A percentile compares a stretch with the other conserved stretches of the same genome.
phyloP scores from a whole-genome alignment of 176 grass and related monocot species.

The Pontederia crassipes region DNA sequence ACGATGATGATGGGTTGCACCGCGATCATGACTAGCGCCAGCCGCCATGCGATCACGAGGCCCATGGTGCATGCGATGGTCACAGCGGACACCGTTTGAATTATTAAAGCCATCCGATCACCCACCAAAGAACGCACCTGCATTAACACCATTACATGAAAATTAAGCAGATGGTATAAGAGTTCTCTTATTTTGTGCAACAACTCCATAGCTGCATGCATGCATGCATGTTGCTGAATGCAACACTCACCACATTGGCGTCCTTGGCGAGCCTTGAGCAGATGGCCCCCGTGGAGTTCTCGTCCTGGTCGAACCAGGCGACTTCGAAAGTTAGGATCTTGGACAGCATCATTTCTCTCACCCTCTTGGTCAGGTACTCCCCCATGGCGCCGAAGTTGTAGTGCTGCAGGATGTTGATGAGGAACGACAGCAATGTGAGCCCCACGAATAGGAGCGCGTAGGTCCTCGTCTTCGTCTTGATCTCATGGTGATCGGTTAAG shows the following conservation, averaged over 20 bases:
- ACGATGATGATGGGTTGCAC: conserved; percentile 92
- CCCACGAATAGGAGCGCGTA: conserved; percentile 70
- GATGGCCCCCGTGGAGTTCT: conserved; percentile 95
- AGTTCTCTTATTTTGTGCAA: too few species aligned
- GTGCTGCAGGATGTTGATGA: conserved; percentile 85
- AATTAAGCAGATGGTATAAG: too few species aligned
- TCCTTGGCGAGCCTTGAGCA: conserved; percentile 94
- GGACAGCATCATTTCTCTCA: conserved; percentile 69
- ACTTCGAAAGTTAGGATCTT: conserved; percentile 94
- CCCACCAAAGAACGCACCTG: conserved; percentile 88
- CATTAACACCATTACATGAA: too few species aligned
- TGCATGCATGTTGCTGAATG: neutral
- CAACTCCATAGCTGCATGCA: too few species aligned
- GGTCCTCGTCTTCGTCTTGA: conserved; percentile 57
- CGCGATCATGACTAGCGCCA: conserved; percentile 91
- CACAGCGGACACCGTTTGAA: conserved; percentile 86
- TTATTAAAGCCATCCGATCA: conserved; percentile 78
- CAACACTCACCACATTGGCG: conserved; percentile 57
- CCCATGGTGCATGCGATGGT: conserved; percentile 84
- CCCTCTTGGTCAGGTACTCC: conserved; percentile 93
- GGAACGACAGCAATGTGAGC: conserved; percentile 59
- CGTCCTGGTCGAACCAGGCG: conserved; percentile 82
- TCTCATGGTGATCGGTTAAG: conserved; percentile 65
- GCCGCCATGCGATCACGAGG: conserved; percentile 76
- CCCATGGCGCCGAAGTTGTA: conserved; percentile 98